phyloP scores from a whole-genome alignment of 441 rosid genomes.

The Erysimum cheiri region DNA sequence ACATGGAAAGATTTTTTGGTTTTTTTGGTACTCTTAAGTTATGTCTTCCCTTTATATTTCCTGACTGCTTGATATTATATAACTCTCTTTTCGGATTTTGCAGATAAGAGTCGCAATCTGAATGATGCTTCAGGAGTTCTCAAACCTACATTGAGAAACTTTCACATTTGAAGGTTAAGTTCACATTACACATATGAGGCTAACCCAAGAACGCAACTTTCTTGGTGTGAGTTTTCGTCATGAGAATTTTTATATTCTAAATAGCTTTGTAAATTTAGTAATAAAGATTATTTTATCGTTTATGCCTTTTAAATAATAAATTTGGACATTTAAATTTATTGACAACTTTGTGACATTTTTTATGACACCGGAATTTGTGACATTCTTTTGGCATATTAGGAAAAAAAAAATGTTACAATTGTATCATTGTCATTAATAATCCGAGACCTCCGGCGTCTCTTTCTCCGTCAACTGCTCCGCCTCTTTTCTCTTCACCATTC shows the following conservation, averaged over 20 bases:
- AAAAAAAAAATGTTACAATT: too few species aligned
- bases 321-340: too few species aligned
- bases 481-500: conserved; percentile 19
- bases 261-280: too few species aligned
- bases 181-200: background rate
- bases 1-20: background rate
- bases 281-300: too few species aligned
- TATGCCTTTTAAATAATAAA: too few species aligned
- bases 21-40: background rate
- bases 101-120: background rate
- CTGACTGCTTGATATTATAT: background rate
- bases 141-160: background rate
- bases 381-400: too few species aligned
- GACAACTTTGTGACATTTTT: too few species aligned
- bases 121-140: background rate
- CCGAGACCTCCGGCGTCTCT: conserved; percentile 18
- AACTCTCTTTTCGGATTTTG: background rate
- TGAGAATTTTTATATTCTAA: too few species aligned
- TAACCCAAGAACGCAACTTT: background rate
- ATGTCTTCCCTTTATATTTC: background rate
- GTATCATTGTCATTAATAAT: background rate
- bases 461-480: conserved; percentile 20
- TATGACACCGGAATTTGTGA: too few species aligned
- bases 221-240: background rate
- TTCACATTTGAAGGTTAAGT: background rate